Conservation (phyloP, 768 basidiomycete species). For the Filobasidium floriforme region DNA sequence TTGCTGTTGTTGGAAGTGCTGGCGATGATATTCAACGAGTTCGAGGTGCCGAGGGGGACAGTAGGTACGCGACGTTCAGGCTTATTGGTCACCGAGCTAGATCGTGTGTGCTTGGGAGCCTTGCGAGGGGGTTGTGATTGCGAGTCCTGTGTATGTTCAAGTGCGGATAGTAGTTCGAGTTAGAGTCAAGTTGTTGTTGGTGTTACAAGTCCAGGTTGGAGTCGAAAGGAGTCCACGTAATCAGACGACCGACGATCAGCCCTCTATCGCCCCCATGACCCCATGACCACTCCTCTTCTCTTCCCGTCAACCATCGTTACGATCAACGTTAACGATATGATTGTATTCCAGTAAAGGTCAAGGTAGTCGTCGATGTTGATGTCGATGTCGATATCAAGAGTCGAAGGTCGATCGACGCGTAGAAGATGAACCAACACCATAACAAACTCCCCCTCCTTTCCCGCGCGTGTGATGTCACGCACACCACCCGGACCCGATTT, state of each 20-base stretch:
- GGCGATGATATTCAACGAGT: conserved; percentile 3
- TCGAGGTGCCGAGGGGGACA: neutral
- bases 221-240: no score
- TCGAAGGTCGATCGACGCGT: conserved; percentile 1
- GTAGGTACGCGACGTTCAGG: neutral
- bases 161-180: neutral
- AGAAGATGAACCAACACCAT: conserved; percentile 1
- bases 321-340: no score
- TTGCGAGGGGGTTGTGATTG: conserved; percentile 5
- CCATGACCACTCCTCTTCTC: no score
- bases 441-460: conserved; percentile 3
- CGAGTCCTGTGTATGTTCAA: neutral
- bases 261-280: no score
- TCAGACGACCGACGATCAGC: no score
- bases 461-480: neutral
- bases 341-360: no score
- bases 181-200: neutral
- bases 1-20: neutral
- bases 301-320: no score
- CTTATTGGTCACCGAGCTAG: neutral
- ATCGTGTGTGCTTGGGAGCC: conserved; percentile 1
- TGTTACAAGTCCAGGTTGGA: neutral
- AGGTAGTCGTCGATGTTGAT: no score
- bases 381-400: no score
- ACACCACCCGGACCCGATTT: no score